A percentile compares a stretch with the other conserved stretches of the same genome.
Conservation (phyloP, 306 rosid genomes). For the Hippophae tibetana region DNA sequence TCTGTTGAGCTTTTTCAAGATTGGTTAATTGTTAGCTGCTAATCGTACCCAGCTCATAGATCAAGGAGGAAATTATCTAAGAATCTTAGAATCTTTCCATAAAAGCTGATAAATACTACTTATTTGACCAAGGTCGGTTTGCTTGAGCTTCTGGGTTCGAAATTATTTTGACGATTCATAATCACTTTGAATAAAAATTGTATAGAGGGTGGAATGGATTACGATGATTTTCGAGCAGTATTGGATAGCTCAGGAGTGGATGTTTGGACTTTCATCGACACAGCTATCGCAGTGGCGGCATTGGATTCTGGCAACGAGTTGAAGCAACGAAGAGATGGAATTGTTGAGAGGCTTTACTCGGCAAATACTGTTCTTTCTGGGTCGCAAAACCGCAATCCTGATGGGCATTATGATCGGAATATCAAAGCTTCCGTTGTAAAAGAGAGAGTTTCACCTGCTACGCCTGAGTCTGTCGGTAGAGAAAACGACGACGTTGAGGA, state of each 20-base stretch:
- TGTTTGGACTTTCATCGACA: conserved; percentile 71
- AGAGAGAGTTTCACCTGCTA: conserved; percentile 38
- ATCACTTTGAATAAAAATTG: too few relatives aligned
- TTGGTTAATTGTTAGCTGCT: too few relatives aligned
- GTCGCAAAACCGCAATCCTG: conserved; percentile 41
- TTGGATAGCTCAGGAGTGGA: conserved; percentile 73
- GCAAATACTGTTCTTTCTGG: conserved; percentile 26
- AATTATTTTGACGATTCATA: not conserved
- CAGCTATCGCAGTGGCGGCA: conserved; percentile 77
- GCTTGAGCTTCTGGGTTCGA: not conserved
- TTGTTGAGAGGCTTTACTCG: conserved; percentile 63
- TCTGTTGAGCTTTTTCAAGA: too few relatives aligned
- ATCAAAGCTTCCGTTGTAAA: conserved; percentile 17
- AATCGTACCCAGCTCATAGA: too few relatives aligned
- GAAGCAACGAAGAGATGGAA: conserved; percentile 65
- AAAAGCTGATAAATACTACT: too few relatives aligned
- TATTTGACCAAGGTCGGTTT: too few relatives aligned
- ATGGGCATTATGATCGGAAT: conserved; percentile 1
- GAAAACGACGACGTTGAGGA: conserved; percentile 25
- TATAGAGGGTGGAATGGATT: conserved; percentile 41
- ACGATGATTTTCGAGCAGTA: conserved; percentile 74
- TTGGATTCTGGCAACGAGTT: conserved; percentile 47
- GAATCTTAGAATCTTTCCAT: too few relatives aligned
- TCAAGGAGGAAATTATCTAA: too few relatives aligned
- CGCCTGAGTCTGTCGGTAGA: conserved; percentile 49